phyloP scores from a whole-genome alignment of 2,329 filamentous ascomycete genomes.

The Alternaria gaisen region DNA sequence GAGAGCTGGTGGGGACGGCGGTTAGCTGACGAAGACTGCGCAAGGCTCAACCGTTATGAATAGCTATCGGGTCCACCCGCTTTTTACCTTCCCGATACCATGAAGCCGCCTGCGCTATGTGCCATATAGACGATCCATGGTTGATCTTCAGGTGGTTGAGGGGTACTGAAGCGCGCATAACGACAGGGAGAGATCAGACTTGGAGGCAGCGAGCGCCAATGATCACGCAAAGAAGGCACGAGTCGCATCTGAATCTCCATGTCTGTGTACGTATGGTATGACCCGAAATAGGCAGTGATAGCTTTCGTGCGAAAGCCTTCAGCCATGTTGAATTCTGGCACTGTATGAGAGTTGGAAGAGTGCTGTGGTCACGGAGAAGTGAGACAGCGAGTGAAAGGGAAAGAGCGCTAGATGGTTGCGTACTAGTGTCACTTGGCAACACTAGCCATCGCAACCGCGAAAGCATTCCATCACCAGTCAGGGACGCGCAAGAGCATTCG shows the following conservation, averaged over 20 bases:
- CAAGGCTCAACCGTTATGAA: background rate
- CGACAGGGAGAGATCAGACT: background rate
- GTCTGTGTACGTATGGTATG: background rate
- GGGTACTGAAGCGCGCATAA: background rate
- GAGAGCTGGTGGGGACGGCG: background rate
- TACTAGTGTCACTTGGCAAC: constrained; percentile 28
- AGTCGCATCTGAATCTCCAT: background rate
- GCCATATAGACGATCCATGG: background rate
- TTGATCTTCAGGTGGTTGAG: background rate
- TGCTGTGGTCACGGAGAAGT: background rate
- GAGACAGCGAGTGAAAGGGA: constrained; percentile 7
- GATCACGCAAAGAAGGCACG: background rate
- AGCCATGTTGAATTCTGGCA: background rate
- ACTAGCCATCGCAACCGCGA: constrained; percentile 31
- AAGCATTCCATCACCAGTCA: constrained; percentile 33
- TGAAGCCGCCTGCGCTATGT: background rate
- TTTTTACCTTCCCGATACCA: background rate
- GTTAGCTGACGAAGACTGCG: background rate
- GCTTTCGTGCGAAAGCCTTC: background rate
- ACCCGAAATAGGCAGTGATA: background rate
- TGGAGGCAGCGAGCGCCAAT: background rate
- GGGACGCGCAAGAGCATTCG: constrained; percentile 36
- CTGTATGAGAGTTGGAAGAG: background rate
- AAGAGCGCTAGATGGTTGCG: background rate
- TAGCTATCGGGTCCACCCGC: background rate